Evolutionary conservation across 1,139 yeast genomes (phyloP), one percentile per base, ranked within the genome.

Genomic region (Kodamaea derodonti): DNA sequence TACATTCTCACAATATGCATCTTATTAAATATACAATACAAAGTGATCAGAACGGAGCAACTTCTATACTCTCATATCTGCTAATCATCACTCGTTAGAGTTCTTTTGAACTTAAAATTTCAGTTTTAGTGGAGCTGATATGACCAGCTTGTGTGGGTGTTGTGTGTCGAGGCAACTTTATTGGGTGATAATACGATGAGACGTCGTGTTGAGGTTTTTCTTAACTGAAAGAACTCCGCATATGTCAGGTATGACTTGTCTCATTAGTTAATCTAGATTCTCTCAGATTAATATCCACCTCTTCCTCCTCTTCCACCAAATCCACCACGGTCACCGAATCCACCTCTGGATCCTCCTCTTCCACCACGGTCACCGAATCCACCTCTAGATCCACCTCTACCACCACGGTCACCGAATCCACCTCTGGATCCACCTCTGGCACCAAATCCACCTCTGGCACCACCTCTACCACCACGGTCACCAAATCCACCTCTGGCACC

Each of bases 311-410:
- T 70, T 34, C 60, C 56, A 23, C 60, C 60, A 34, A 54, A 58
- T 30, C 64, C 60, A 31, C 72, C 69, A 41, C 70, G 58, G 42
- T 58, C 62, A 27, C 75, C 74, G 24, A 67, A 66, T 18, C 73
- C 72, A 36, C 77, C 73, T 29, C 75, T 72, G 24, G 67, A 66
- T 18, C 73, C 72, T 35, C 77, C 73, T 29, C 75, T 72, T 20
- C 75, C 58, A 30, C 66, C 60, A 30, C 69, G 57, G 24, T 62
- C 58, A 34, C 69, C 60, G 14, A 72, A 48, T 16, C 72, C 67
- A 32, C 75, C 66, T 32, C 71, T 68, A 26, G 71, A 71, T 38
- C 75, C 69, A 42, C 74, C 62, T 14, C 60, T 62, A 46, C 76
- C 69, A 46, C 78, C 60, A 33, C 73, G 72, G 15, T 42, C 42